Evolutionary conservation across 352 stramenopile species (phyloP).

Genomic region (Phytophthora crassamura): DNA sequence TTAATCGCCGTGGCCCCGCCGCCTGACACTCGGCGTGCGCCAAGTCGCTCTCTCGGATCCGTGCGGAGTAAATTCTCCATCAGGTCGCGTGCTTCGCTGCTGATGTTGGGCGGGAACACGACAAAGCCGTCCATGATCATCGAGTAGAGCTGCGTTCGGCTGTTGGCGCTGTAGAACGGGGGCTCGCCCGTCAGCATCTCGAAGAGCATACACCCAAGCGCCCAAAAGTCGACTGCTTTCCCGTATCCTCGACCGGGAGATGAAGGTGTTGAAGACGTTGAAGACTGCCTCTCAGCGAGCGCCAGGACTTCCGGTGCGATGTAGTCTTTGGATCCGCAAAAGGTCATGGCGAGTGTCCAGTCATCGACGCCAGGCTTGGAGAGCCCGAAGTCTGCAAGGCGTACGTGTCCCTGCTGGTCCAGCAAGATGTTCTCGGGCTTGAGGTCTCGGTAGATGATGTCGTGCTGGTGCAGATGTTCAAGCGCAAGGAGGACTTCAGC

Average conservation of each 20-base stretch:
- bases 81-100: constrained; percentile 53
- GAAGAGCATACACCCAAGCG: constrained; percentile 86
- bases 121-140: constrained; percentile 61
- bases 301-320: constrained; percentile 81
- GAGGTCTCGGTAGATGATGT: constrained; percentile 90
- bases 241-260: constrained; percentile 70
- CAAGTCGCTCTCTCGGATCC: constrained; percentile 67
- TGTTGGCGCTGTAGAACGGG: constrained; percentile 84
- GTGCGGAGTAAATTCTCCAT: constrained; percentile 57
- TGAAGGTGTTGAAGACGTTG: constrained; percentile 17
- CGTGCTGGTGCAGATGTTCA: constrained; percentile 72
- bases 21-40: constrained; percentile 37
- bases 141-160: constrained; percentile 61
- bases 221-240: constrained; percentile 92
- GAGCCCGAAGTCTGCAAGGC: constrained; percentile 92
- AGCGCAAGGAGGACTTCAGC: constrained; percentile 89
- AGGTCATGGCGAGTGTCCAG: constrained; percentile 71
- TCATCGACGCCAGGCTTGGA: constrained; percentile 76
- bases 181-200: constrained; percentile 91
- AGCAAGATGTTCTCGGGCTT: constrained; percentile 94
- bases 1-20: constrained; percentile 57
- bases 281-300: constrained; percentile 42
- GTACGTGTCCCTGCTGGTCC: constrained; percentile 84
- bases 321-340: constrained; percentile 92
- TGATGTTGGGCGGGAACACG: constrained; percentile 63